Base-by-base conservation (phyloP, 257 asterid genomes). In the Verbascum thapsus region DNA sequence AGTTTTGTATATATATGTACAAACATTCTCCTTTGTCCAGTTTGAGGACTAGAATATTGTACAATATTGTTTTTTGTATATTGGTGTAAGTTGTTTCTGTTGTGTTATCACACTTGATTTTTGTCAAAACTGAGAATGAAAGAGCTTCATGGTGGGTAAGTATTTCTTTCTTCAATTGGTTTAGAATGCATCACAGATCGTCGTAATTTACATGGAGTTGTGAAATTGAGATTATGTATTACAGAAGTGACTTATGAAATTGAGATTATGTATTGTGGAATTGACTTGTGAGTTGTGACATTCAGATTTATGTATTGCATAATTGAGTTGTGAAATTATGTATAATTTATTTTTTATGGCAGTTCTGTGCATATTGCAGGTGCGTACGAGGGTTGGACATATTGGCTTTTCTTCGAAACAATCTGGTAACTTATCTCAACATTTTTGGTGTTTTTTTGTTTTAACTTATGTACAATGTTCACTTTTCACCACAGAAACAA, bases 361-460 rank as follows among this genome's bases (percentile, higher is more conserved):
- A n/a, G n/a, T n/a, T n/a, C n/a, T n/a, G n/a, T 12, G 22, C 8
- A 38, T 6, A 2, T 50, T 18, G 67, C 57, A 69, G 78, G 69
- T 68, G 69, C 30, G 39, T 58, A 68, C 70, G 67, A 76, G 74
- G 74, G 68, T 59, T 68, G 66, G 10, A 38, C 4, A 17, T 68
- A 45, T 77, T 42, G 57, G 61, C 66, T 8, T n/a, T n/a, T n/a
- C 72, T 69, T 74, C 62, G 67, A 54, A 69, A 38, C 60, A 49
- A 60, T 20, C 47, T 26, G 42, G 53, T 17, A 63, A 56, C 40
- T 18, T 45, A 66, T 51, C 13, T 42, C 12, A 48, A 51, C 10
- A 19, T 1, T 41, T 17, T 63, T 35, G 61, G 23, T 42, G 67
- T 0, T 26, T 0, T 26, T 32, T 54, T 37, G 63, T 43, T 55